Percentiles rank a stretch among this genome's conserved stretches.
Conservation (phyloP, 176 grass and related monocot species). For the Urochloa ruziziensis region DNA sequence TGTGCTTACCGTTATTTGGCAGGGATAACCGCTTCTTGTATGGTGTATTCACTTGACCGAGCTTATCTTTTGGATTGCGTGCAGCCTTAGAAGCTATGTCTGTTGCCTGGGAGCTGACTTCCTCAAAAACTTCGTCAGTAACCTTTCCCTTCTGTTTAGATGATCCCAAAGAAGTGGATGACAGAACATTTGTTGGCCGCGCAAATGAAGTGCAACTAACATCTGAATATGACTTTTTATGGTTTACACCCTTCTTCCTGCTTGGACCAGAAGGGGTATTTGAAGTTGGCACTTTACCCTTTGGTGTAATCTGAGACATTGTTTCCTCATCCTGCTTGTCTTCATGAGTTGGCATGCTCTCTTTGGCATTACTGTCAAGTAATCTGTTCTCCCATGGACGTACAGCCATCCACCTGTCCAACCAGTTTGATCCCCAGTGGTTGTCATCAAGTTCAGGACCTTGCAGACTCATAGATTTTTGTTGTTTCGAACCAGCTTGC, state of each 20-base stretch:
- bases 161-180: conserved; percentile 54
- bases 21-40: conserved; percentile 73
- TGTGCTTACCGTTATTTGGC: conserved; percentile 56
- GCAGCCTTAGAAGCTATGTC: conserved; percentile 37
- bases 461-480: conserved; percentile 37
- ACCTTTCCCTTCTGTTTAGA: conserved; percentile 49
- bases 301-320: conserved; percentile 47
- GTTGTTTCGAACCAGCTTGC: conserved; percentile 86
- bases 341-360: conserved; percentile 36
- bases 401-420: conserved; percentile 98
- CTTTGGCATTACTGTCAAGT: conserved; percentile 72
- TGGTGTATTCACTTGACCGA: conserved; percentile 33
- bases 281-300: conserved; percentile 36
- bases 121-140: conserved; percentile 57
- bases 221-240: conserved; percentile 67
- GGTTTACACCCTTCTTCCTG: conserved; percentile 47
- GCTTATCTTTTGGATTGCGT: conserved; percentile 58
- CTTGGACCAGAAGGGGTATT: conserved; percentile 32
- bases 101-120: conserved; percentile 59
- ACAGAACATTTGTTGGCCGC: conserved; percentile 32
- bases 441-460: conserved; percentile 56
- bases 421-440: conserved; percentile 98
- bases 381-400: conserved; percentile 94
- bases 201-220: conserved; percentile 58
- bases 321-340: conserved; percentile 53